Evolutionary conservation across 2,329 filamentous ascomycete genomes (phyloP).

Genomic region (Elsinoe batatas): DNA sequence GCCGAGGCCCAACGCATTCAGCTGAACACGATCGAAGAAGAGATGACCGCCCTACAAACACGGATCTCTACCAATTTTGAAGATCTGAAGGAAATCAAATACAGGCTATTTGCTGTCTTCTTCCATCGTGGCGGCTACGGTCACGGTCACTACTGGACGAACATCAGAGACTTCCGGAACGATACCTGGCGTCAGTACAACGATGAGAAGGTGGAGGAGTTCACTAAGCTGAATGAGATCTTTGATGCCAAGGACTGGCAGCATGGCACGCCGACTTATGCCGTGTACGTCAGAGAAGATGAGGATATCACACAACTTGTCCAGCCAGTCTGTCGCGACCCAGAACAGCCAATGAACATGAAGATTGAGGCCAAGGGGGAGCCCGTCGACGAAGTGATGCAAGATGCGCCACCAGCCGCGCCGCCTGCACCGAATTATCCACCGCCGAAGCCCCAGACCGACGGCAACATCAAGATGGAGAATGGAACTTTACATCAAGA

Average conservation of each 20-base stretch:
- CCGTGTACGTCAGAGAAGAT: conserved; percentile 69
- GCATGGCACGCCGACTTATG: conserved; percentile 68
- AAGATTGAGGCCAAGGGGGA: background rate
- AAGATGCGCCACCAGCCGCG: conserved; percentile 1
- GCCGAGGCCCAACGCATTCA: conserved; percentile 37
- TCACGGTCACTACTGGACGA: conserved; percentile 90
- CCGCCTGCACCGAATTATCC: conserved; percentile 4
- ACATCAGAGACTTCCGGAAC: conserved; percentile 79
- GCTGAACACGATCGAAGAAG: conserved; percentile 29
- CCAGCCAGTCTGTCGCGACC: conserved; percentile 31
- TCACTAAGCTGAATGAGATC: conserved; percentile 51
- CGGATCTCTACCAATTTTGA: conserved; percentile 51
- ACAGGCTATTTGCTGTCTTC: conserved; percentile 83
- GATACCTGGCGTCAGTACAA: conserved; percentile 90
- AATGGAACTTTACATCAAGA: background rate
- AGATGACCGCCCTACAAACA: conserved; percentile 39
- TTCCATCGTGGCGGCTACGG: conserved; percentile 63
- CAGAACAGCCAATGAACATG: conserved; percentile 14
- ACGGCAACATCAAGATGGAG: background rate
- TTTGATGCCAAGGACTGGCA: conserved; percentile 53
- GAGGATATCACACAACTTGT: conserved; percentile 47
- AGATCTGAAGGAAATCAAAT: conserved; percentile 56
- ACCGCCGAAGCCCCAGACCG: conserved; percentile 4
- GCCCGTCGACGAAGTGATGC: conserved; percentile 12
- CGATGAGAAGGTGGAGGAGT: conserved; percentile 67